Percentiles rank a stretch among this genome's conserved stretches.
These are phyloP conservation scores for Endothia cerciana DNA, from an alignment of 2,329 filamentous ascomycete genomes.

Conservation along the genomic window DNA sequence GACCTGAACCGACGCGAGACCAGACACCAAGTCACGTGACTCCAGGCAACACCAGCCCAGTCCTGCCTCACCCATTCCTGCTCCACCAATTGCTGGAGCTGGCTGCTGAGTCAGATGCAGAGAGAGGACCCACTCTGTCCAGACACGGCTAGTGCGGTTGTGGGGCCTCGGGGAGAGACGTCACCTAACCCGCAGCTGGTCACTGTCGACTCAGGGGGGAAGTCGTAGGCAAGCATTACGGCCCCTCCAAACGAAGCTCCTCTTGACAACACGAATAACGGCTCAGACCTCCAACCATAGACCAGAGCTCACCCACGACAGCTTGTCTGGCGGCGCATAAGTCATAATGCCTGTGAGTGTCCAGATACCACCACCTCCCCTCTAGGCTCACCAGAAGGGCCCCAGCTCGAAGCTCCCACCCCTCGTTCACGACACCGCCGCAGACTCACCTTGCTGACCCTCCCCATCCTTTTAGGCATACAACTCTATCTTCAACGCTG, in stretches of 20 bases:
- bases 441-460: slow-evolving; percentile 32
- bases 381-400: neutral
- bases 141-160: neutral
- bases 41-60: slow-evolving; percentile 23
- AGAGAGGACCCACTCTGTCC: neutral
- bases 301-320: slow-evolving; percentile 29
- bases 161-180: neutral
- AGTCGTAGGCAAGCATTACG: slow-evolving; percentile 9
- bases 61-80: neutral
- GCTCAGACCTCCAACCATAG: neutral
- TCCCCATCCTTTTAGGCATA: slow-evolving; percentile 70
- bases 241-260: neutral
- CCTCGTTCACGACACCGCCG: slow-evolving; percentile 2
- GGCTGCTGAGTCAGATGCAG: slow-evolving; percentile 9
- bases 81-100: neutral
- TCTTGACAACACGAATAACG: slow-evolving; percentile 1
- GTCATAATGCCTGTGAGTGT: slow-evolving; percentile 33
- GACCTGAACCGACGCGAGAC: slow-evolving; percentile 10
- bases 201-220: slow-evolving; percentile 14
- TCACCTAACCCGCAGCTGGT: slow-evolving; percentile 9
- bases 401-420: neutral
- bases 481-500: slow-evolving; percentile 94
- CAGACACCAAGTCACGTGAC: slow-evolving; percentile 28
- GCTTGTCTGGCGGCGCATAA: slow-evolving; percentile 26
- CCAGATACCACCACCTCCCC: neutral